Conservation (phyloP, 1,139 yeast species). For the Eremothecium gossypii region DNA sequence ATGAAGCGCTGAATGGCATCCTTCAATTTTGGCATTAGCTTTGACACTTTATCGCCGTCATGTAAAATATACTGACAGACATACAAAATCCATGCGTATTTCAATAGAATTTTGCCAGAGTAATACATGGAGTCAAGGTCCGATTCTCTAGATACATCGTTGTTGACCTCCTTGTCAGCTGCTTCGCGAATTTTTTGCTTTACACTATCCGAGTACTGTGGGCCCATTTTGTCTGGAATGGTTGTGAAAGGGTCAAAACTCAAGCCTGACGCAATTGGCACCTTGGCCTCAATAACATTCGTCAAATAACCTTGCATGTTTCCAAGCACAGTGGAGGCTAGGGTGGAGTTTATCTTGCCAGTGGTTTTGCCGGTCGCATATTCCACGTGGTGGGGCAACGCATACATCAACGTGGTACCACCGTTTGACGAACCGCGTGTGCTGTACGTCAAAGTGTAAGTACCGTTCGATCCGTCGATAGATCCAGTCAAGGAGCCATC, state of each 20-base stretch:
- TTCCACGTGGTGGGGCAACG: constrained; percentile 60
- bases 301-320: constrained; percentile 51
- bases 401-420: constrained; percentile 38
- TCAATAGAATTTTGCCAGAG: constrained; percentile 65
- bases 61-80: constrained; percentile 48
- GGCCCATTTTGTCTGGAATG: constrained; percentile 29
- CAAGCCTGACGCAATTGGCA: constrained; percentile 41
- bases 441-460: constrained; percentile 33
- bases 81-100: constrained; percentile 63
- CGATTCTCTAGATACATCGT: constrained; percentile 48
- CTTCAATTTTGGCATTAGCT: constrained; percentile 44
- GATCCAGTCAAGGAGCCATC: constrained; percentile 28
- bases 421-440: constrained; percentile 32
- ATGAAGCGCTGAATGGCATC: constrained; percentile 53
- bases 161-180: constrained; percentile 43
- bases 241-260: constrained; percentile 54
- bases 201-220: constrained; percentile 36
- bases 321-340: constrained; percentile 68
- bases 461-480: constrained; percentile 22
- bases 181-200: constrained; percentile 37
- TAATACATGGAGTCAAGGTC: constrained; percentile 68
- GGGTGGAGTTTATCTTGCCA: constrained; percentile 31
- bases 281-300: constrained; percentile 38
- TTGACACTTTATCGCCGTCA: constrained; percentile 40
- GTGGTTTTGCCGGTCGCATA: constrained; percentile 31